phyloP scores from a whole-genome alignment of 2,329 filamentous ascomycete genomes.

The Trichocomaceae sp. region DNA sequence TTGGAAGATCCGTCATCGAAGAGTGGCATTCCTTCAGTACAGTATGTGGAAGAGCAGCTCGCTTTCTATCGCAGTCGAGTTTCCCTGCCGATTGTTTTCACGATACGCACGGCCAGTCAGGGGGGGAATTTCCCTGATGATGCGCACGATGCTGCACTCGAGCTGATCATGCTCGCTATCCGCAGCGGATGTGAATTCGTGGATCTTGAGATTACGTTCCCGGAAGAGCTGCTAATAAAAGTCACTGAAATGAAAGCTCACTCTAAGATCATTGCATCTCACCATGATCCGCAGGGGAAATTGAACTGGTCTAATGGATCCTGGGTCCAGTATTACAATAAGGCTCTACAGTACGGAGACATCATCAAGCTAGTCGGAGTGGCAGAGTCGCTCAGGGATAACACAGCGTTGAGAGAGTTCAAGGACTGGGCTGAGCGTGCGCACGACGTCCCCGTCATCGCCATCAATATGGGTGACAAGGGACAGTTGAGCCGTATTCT shows the following conservation, averaged over 20 bases:
- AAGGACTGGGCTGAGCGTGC: slow-evolving; percentile 65
- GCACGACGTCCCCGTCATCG: slow-evolving; percentile 78
- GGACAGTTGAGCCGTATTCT: slow-evolving; percentile 86
- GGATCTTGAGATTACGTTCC: slow-evolving; percentile 84
- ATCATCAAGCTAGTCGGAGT: slow-evolving; percentile 89
- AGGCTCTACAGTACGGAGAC: slow-evolving; percentile 81
- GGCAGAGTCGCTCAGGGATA: slow-evolving; percentile 71
- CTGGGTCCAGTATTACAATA: slow-evolving; percentile 87
- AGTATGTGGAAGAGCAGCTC: slow-evolving; percentile 76
- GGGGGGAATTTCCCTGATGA: slow-evolving; percentile 82
- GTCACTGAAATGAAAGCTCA: slow-evolving; percentile 63
- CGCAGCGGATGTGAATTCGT: slow-evolving; percentile 86
- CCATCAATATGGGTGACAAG: slow-evolving; percentile 85
- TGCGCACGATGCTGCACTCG: slow-evolving; percentile 61
- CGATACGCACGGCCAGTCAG: slow-evolving; percentile 75
- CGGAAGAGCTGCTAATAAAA: slow-evolving; percentile 64
- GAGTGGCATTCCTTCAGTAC: slow-evolving; percentile 55
- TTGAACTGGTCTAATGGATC: slow-evolving; percentile 89
- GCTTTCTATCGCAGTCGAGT: slow-evolving; percentile 67
- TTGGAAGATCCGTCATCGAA: slow-evolving; percentile 62
- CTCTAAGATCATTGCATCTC: slow-evolving; percentile 85
- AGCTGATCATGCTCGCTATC: slow-evolving; percentile 70
- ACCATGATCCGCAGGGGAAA: slow-evolving; percentile 75
- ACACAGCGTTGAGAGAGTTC: slow-evolving; percentile 77
- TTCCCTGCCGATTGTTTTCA: slow-evolving; percentile 81